phyloP scores from a whole-genome alignment of 2,329 filamentous ascomycete species.

The Cladobotryum protrusum region DNA sequence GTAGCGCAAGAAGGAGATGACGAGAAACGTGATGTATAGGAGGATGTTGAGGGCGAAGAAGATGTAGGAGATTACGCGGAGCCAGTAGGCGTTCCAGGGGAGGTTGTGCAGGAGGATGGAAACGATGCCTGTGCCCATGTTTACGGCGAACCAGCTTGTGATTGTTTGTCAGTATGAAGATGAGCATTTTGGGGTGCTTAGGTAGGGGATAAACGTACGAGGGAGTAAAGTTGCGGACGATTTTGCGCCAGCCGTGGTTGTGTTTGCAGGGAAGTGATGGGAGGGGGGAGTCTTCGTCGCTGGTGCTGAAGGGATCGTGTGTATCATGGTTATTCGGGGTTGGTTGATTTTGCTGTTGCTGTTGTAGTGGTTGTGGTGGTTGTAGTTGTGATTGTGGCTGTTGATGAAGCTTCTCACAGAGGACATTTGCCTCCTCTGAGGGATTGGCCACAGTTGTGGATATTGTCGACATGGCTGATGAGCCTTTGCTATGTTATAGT shows the following conservation, averaged over 20 bases:
- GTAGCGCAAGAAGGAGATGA: constrained; percentile 55
- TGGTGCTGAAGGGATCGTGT: neutral
- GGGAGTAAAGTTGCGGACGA: constrained; percentile 49
- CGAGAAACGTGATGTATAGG: constrained; percentile 50
- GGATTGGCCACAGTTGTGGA: too few species aligned
- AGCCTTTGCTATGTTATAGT: too few species aligned
- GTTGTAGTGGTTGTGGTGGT: neutral
- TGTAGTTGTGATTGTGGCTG: too few species aligned
- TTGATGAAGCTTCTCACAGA: too few species aligned
- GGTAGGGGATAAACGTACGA: constrained; percentile 34
- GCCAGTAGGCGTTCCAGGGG: constrained; percentile 52
- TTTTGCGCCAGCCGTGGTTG: constrained; percentile 36
- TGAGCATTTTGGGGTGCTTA: neutral
- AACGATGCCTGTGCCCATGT: constrained; percentile 64
- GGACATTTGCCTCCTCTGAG: too few species aligned
- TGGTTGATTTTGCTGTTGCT: neutral
- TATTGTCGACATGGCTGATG: too few species aligned
- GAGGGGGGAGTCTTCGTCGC: neutral
- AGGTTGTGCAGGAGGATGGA: constrained; percentile 56
- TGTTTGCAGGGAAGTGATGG: constrained; percentile 24
- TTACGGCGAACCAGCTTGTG: constrained; percentile 50
- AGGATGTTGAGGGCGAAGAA: constrained; percentile 56
- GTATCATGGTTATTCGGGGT: neutral
- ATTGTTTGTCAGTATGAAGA: neutral
- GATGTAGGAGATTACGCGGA: constrained; percentile 52